These are phyloP conservation scores for Boletus pseudopeckii DNA, from an alignment of 768 basidiomycete genomes.

Conservation along the genomic window DNA sequence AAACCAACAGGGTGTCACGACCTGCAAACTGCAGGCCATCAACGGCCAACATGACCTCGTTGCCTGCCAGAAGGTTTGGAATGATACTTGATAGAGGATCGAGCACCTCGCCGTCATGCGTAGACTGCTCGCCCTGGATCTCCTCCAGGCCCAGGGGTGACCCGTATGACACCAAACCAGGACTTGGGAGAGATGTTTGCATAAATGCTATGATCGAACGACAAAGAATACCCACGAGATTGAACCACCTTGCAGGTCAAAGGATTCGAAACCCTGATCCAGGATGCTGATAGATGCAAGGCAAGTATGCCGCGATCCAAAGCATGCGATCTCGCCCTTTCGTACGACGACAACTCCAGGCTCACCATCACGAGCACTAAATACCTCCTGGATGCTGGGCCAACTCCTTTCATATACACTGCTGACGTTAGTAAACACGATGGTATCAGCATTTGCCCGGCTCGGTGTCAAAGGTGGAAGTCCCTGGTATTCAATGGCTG, in stretches of 20 bases:
- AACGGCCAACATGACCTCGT: slow-evolving; percentile 52
- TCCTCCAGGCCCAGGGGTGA: slow-evolving; percentile 52
- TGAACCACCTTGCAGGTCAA: slow-evolving; percentile 67
- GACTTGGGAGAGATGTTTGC: slow-evolving; percentile 31
- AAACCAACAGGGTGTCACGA: slow-evolving; percentile 50
- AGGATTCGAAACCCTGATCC: slow-evolving; percentile 31
- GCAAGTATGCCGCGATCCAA: slow-evolving; percentile 36
- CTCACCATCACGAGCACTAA: slow-evolving; percentile 8
- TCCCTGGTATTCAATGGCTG: slow-evolving; percentile 62
- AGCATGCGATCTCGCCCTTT: slow-evolving; percentile 54
- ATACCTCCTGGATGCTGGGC: slow-evolving; percentile 21
- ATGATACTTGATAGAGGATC: slow-evolving; percentile 37
- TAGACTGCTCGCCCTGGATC: slow-evolving; percentile 50
- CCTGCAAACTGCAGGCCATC: slow-evolving; percentile 73
- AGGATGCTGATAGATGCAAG: slow-evolving; percentile 7
- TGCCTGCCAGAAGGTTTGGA: slow-evolving; percentile 35
- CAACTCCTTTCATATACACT: slow-evolving; percentile 43
- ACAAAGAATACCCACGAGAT: slow-evolving; percentile 40
- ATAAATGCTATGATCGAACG: not conserved
- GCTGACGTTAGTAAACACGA: slow-evolving; percentile 66
- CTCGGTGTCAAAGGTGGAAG: slow-evolving; percentile 59
- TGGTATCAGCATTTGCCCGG: slow-evolving; percentile 33
- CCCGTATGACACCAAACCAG: slow-evolving; percentile 43
- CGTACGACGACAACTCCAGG: slow-evolving; percentile 46
- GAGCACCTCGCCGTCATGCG: slow-evolving; percentile 54